A percentile compares a stretch with the other conserved stretches of the same genome.
These are phyloP conservation scores for Nicotiana noctiflora DNA, from an alignment of 257 asterid species.

Conservation along the genomic window DNA sequence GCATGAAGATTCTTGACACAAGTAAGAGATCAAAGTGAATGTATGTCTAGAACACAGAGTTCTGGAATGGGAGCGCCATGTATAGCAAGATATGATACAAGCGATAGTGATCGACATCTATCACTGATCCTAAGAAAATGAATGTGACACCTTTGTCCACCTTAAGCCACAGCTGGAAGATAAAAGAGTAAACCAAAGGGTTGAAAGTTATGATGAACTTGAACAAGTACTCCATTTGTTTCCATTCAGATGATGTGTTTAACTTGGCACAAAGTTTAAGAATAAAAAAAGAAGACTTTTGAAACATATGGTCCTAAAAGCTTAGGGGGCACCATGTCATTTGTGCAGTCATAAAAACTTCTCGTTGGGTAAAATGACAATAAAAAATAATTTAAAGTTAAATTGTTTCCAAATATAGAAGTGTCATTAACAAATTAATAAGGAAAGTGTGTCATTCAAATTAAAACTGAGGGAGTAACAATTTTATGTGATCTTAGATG, in stretches of 20 bases:
- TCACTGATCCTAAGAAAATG: neutral
- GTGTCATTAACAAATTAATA: too few relatives aligned
- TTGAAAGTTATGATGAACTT: neutral
- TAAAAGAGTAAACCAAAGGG: neutral
- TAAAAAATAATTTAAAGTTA: too few relatives aligned
- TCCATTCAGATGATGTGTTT: too few relatives aligned
- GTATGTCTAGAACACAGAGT: neutral
- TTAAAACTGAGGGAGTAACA: neutral
- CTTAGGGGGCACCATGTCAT: too few relatives aligned
- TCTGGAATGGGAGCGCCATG: neutral
- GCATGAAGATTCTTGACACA: neutral
- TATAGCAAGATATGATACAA: neutral
- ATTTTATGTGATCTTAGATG: neutral
- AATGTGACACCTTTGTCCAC: neutral
- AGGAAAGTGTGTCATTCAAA: too few relatives aligned
- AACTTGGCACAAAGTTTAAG: too few relatives aligned
- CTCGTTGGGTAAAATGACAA: too few relatives aligned
- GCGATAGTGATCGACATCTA: neutral
- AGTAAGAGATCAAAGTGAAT: neutral
- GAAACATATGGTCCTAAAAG: too few relatives aligned
- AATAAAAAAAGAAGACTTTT: too few relatives aligned
- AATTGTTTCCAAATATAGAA: too few relatives aligned
- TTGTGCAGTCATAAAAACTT: too few relatives aligned
- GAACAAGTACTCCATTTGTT: neutral
- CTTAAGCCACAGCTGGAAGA: neutral